These are phyloP conservation scores for Durio zibethinus DNA, from an alignment of 345 rosid species.

Conservation along the genomic window DNA sequence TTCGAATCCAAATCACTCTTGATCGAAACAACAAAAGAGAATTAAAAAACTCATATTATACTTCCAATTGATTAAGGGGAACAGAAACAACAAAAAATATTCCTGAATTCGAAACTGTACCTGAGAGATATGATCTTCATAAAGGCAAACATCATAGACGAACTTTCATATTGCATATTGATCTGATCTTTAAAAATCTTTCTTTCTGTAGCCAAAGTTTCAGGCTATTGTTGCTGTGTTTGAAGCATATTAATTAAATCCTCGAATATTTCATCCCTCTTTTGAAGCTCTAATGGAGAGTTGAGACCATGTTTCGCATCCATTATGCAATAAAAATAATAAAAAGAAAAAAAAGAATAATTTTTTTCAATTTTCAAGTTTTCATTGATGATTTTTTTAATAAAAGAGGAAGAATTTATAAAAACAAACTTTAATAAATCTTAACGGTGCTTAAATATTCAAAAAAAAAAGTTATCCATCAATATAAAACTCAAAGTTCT, in stretches of 20 bases:
- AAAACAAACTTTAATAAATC: too few relatives aligned
- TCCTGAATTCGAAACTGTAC: constrained; percentile 22
- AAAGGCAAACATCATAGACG: constrained; percentile 44
- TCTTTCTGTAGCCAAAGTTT: constrained; percentile 53
- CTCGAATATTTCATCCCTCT: constrained; percentile 56
- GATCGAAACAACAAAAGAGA: constrained; percentile 35
- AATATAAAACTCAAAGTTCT: too few relatives aligned
- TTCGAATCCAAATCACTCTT: constrained; percentile 32
- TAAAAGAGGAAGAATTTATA: too few relatives aligned
- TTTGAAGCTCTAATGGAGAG: constrained; percentile 41
- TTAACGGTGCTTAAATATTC: too few relatives aligned
- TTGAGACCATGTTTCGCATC: constrained; percentile 19
- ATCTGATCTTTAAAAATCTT: constrained; percentile 53
- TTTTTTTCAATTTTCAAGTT: too few relatives aligned
- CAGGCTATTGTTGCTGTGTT: constrained; percentile 63
- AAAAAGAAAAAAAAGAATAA: too few relatives aligned
- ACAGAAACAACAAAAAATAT: not conserved
- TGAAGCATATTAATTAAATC: constrained; percentile 47
- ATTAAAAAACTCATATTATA: not conserved
- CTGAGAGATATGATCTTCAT: constrained; percentile 48
- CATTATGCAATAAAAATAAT: too few relatives aligned
- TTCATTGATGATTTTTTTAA: too few relatives aligned
- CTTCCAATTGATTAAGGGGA: not conserved
- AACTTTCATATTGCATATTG: constrained; percentile 41
- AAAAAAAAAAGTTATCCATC: too few relatives aligned